Evolutionary conservation across 805 yeast species (phyloP), one percentile per base, ranked within the genome.

Genomic region (Candida ficus): DNA sequence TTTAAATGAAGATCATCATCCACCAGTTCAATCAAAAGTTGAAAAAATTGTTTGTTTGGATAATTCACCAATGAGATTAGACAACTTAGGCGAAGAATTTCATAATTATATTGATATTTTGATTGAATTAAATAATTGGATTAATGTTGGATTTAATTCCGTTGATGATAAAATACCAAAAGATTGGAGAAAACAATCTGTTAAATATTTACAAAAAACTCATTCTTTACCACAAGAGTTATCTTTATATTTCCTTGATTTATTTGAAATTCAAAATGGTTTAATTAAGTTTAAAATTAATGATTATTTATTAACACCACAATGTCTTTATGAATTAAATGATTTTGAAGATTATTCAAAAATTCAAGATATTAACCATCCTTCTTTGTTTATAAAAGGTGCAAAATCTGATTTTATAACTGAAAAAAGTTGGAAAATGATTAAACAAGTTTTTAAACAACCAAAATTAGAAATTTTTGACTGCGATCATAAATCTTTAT

Each of bases 1-100:
- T 0, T 52, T 78, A 26, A 45, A 38, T 18, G 29, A 36, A 12
- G 17, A 29, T 29, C 31, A 29, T 29, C 31, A 20, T n/a, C 18
- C 20, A 7, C 13, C 71, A 0, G 62, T 57, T 2, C 40, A 54
- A 13, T 29, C 29, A 7, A n/a, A 18, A 3, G 61, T 74, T 1
- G 52, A 61, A 5, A 67, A 63, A 41, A 48, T 76, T 25, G 61
- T 76, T 0, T 69, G 76, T 4, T 63, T 77, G 4, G 79, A 73
- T 43, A 73, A 71, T 45, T 55, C 70, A 3, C 78, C 79, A 7
- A 46, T 49, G 5, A 51, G 39, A 7, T 49, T 54, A 18, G 51
- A 55, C 3, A 55, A 71, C 18, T 22, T 41, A 10, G 71, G 64
- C 7, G 28, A 37, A 4, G 54, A 54, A 30, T 71, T 68, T 46